Conservation (phyloP, 345 rosid genomes). For the Acer negundo region DNA sequence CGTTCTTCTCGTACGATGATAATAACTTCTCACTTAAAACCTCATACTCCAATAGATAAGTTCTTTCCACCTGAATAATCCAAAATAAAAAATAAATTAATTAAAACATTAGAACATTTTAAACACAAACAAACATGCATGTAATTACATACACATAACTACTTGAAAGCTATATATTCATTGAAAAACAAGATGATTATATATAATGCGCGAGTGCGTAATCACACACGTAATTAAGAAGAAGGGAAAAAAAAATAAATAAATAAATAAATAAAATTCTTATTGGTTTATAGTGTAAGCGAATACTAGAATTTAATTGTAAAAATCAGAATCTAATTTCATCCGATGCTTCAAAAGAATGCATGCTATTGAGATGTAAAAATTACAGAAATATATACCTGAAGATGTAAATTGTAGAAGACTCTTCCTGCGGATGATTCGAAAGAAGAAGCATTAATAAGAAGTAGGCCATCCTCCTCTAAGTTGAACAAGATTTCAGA, state of each 20-base stretch:
- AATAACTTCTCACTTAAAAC: slow-evolving; percentile 33
- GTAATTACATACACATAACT: background rate
- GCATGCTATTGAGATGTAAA: no score
- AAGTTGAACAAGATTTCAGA: slow-evolving; percentile 47
- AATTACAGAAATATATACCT: slow-evolving; percentile 35
- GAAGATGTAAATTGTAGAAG: slow-evolving; percentile 55
- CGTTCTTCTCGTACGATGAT: slow-evolving; percentile 19
- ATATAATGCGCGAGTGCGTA: background rate
- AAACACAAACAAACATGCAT: background rate
- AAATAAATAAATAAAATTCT: no score
- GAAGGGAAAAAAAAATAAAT: no score
- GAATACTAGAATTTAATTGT: no score
- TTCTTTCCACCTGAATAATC: slow-evolving; percentile 30
- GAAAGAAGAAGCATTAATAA: slow-evolving; percentile 56
- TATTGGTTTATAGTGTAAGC: no score
- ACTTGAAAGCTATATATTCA: background rate
- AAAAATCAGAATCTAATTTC: no score
- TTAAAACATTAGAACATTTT: background rate
- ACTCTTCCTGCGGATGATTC: slow-evolving; percentile 48
- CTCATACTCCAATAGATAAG: slow-evolving; percentile 19
- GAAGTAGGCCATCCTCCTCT: slow-evolving; percentile 44
- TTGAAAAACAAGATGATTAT: background rate
- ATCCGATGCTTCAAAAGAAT: no score
- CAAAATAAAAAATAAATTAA: background rate
- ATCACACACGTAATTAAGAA: background rate